Conservation (phyloP, 306 rosid species). For the Cucumis hystrix region DNA sequence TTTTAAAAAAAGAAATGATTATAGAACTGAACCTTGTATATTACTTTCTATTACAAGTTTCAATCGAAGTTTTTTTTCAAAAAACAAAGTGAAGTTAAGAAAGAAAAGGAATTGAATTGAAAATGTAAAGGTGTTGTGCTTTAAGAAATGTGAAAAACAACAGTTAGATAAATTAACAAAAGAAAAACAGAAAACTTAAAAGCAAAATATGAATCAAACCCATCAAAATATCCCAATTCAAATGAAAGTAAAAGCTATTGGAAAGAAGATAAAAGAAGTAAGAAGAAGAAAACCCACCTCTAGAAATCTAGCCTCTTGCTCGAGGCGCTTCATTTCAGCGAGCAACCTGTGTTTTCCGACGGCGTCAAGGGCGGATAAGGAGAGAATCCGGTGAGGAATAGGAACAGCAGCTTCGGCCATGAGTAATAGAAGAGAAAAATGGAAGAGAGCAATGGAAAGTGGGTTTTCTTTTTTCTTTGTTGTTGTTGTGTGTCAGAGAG, state of each 20-base stretch:
- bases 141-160: too few species aligned
- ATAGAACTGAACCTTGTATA: too few species aligned
- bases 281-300: slow-evolving; percentile 33
- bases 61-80: too few species aligned
- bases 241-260: background rate
- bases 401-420: slow-evolving; percentile 54
- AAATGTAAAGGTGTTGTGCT: too few species aligned
- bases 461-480: background rate
- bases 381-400: slow-evolving; percentile 43
- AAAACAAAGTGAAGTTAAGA: too few species aligned
- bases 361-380: slow-evolving; percentile 51
- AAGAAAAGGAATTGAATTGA: too few species aligned
- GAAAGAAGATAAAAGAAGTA: background rate
- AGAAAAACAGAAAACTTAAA: too few species aligned
- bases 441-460: background rate
- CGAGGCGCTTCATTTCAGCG: slow-evolving; percentile 78
- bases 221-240: background rate
- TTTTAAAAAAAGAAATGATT: too few species aligned
- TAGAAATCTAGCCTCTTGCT: slow-evolving; percentile 78
- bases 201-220: background rate
- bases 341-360: slow-evolving; percentile 86
- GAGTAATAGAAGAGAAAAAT: slow-evolving; percentile 11
- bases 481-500: background rate
- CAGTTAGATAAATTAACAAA: too few species aligned
- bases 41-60: too few species aligned